A percentile compares a stretch with the other conserved stretches of the same genome.
Evolutionary conservation across 345 rosid species (phyloP).

Genomic region (Orychophragmus violaceus): DNA sequence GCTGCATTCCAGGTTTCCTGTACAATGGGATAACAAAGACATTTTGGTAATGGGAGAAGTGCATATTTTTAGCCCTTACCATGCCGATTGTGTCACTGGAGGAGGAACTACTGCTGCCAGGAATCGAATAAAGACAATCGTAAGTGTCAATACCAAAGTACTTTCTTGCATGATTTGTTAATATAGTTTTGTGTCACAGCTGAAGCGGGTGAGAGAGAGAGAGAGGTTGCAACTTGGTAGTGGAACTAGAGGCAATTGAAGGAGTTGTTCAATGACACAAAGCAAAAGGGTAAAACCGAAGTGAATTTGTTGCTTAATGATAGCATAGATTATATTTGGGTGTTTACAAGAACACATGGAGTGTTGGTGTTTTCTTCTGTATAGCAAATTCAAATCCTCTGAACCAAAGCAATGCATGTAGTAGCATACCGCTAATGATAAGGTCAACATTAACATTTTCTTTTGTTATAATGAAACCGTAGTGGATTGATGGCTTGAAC

Average conservation of each 20-base stretch:
- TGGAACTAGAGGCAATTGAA: neutral
- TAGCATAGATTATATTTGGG: neutral
- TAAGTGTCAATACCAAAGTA: conserved; percentile 31
- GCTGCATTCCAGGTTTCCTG: conserved; percentile 54
- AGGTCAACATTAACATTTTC: neutral
- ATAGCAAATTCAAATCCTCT: neutral
- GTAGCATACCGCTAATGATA: too few relatives aligned
- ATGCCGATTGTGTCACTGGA: conserved; percentile 65
- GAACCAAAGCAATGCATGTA: neutral
- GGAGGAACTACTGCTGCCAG: conserved; percentile 57
- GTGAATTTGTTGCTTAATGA: neutral
- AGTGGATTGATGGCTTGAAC: neutral
- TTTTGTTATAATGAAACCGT: neutral
- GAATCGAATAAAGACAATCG: conserved; percentile 71
- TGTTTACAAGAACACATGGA: neutral
- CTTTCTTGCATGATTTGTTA: neutral
- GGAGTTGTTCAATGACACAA: neutral
- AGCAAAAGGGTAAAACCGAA: neutral
- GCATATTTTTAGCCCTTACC: conserved; percentile 71
- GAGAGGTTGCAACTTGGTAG: neutral
- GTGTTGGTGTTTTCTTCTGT: neutral
- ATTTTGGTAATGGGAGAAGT: conserved; percentile 77
- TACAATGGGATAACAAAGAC: conserved; percentile 67
- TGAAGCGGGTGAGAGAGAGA: neutral
- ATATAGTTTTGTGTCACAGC: conserved; percentile 8